Conservation (phyloP, 192 early-diverging fungal species). For the Backusella macrospora region DNA sequence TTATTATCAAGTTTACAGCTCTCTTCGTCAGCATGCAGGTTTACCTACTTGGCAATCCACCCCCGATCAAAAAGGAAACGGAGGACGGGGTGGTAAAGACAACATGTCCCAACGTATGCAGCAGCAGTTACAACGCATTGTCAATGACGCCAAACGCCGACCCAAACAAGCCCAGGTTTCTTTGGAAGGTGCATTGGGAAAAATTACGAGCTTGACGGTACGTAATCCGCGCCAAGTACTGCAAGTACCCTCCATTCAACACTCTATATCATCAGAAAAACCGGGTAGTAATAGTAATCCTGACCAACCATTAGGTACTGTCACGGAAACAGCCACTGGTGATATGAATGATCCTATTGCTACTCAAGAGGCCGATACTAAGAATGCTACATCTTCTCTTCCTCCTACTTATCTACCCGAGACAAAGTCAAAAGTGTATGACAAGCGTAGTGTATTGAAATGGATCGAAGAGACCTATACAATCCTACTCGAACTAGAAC, state of each 20-base stretch:
- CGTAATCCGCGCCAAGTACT: slow-evolving; percentile 87
- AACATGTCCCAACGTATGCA: slow-evolving; percentile 78
- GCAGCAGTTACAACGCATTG: slow-evolving; percentile 95
- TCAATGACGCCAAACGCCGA: slow-evolving; percentile 87
- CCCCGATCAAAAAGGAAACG: slow-evolving; percentile 23
- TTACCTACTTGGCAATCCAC: slow-evolving; percentile 36
- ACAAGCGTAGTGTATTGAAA: slow-evolving; percentile 59
- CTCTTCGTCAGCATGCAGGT: slow-evolving; percentile 61
- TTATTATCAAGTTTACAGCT: slow-evolving; percentile 91
- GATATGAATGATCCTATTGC: too few relatives aligned
- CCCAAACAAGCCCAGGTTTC: slow-evolving; percentile 84
- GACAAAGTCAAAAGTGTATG: slow-evolving; percentile 21
- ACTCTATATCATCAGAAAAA: slow-evolving; percentile 28
- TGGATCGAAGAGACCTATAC: slow-evolving; percentile 81
- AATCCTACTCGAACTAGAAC: slow-evolving; percentile 80
- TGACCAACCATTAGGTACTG: not conserved
- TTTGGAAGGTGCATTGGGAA: slow-evolving; percentile 95
- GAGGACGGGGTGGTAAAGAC: slow-evolving; percentile 51
- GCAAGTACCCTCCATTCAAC: slow-evolving; percentile 47
- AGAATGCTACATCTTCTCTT: not conserved
- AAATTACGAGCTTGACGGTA: slow-evolving; percentile 87
- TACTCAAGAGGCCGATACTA: too few relatives aligned
- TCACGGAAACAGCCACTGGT: too few relatives aligned
- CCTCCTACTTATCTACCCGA: slow-evolving; percentile 20
- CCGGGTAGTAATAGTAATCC: not conserved